Percentiles rank a stretch among this genome's conserved stretches.
Conservation (phyloP, 768 basidiomycete species). For the Termitomyces titanicus region DNA sequence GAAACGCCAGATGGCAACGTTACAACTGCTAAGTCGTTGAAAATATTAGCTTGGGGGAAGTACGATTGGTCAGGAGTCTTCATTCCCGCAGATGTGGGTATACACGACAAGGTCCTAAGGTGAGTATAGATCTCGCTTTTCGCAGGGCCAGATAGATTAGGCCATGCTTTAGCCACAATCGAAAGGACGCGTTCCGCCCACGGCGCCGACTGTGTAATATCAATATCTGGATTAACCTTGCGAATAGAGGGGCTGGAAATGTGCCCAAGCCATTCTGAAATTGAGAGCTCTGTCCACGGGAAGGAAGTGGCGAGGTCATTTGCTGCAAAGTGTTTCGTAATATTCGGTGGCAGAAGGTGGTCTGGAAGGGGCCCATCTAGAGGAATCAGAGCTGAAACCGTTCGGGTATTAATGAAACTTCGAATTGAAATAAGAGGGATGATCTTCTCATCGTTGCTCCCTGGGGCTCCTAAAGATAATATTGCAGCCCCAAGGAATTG, state of each 20-base stretch:
- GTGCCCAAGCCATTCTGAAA: slow-evolving; percentile 73
- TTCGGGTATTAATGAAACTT: slow-evolving; percentile 66
- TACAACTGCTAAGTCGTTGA: slow-evolving; percentile 85
- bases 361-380: slow-evolving; percentile 72
- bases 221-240: slow-evolving; percentile 43
- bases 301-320: slow-evolving; percentile 52
- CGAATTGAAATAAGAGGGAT: slow-evolving; percentile 67
- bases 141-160: slow-evolving; percentile 45
- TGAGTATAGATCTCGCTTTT: slow-evolving; percentile 47
- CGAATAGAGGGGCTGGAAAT: slow-evolving; percentile 47
- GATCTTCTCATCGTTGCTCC: slow-evolving; percentile 45
- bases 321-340: slow-evolving; percentile 58
- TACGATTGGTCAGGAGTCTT: slow-evolving; percentile 71
- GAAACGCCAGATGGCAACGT: slow-evolving; percentile 57
- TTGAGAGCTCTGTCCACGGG: slow-evolving; percentile 74
- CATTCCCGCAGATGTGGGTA: slow-evolving; percentile 76
- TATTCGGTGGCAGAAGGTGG: slow-evolving; percentile 61
- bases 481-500: slow-evolving; percentile 74
- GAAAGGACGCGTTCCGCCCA: slow-evolving; percentile 83
- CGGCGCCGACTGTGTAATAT: slow-evolving; percentile 58
- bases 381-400: slow-evolving; percentile 55
- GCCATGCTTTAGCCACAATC: slow-evolving; percentile 70
- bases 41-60: slow-evolving; percentile 82
- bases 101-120: slow-evolving; percentile 50
- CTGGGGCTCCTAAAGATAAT: slow-evolving; percentile 37